These are phyloP conservation scores for Ophiocordyceps camponoti-leonardi DNA, from an alignment of 2,329 filamentous ascomycete species.

Conservation along the genomic window DNA sequence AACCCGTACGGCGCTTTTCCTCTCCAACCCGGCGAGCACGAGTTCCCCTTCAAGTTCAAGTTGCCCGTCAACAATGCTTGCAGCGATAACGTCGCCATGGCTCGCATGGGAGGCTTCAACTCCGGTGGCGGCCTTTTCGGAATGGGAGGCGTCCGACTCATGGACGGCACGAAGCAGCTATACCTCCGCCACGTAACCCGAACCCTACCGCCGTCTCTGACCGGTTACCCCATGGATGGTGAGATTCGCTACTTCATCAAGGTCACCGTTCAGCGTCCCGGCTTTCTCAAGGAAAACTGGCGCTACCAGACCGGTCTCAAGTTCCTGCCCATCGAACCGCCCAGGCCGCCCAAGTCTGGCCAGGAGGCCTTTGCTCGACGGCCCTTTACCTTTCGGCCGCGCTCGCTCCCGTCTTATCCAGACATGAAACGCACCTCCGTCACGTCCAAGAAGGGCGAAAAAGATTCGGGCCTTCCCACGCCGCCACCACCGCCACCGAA, in stretches of 20 bases:
- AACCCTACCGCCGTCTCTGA: constrained; percentile 76
- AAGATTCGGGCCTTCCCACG: constrained; percentile 2
- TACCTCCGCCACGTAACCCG: constrained; percentile 58
- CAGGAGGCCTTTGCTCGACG: constrained; percentile 77
- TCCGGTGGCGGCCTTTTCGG: constrained; percentile 27
- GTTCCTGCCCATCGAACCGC: constrained; percentile 85
- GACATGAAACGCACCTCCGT: constrained; percentile 39
- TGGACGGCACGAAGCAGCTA: constrained; percentile 46
- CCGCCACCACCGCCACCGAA: constrained; percentile 29
- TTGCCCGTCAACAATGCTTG: constrained; percentile 63
- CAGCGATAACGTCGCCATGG: constrained; percentile 33
- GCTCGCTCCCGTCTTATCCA: constrained; percentile 17
- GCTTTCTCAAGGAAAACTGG: constrained; percentile 82
- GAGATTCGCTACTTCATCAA: constrained; percentile 93
- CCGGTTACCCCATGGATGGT: constrained; percentile 71
- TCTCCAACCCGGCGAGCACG: constrained; percentile 51
- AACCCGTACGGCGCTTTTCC: constrained; percentile 33
- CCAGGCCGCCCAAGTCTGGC: constrained; percentile 45
- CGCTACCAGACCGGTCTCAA: constrained; percentile 54
- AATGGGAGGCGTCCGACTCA: constrained; percentile 35
- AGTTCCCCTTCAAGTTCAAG: constrained; percentile 67
- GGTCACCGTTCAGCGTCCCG: constrained; percentile 79
- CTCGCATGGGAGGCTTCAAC: constrained; percentile 33
- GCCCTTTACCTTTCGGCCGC: constrained; percentile 34
- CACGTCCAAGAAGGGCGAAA: constrained; percentile 13